Conservation (phyloP, 805 yeast genomes). For the Teunomyces pallodes region DNA sequence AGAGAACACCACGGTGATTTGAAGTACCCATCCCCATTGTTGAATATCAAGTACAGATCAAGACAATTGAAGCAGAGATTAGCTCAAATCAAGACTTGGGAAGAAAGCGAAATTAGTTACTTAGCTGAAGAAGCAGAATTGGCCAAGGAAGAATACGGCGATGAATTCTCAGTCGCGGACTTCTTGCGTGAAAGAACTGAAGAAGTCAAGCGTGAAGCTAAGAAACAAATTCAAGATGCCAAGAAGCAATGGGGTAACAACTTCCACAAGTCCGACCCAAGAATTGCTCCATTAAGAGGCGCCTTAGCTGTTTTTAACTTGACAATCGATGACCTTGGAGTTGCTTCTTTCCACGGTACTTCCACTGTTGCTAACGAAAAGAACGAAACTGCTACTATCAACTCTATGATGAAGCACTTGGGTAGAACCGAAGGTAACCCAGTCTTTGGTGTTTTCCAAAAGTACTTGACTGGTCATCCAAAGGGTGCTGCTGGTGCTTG, state of each 20-base stretch:
- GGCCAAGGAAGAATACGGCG: slow-evolving; percentile 50
- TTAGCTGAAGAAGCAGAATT: slow-evolving; percentile 69
- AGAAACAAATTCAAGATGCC: slow-evolving; percentile 81
- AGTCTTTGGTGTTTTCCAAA: slow-evolving; percentile 97
- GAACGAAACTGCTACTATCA: slow-evolving; percentile 91
- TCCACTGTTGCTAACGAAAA: slow-evolving; percentile 98
- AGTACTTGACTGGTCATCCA: slow-evolving; percentile 98
- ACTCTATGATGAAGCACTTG: slow-evolving; percentile 89
- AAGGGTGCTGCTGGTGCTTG: slow-evolving; percentile 99
- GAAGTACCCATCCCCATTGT: slow-evolving; percentile 74
- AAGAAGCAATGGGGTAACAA: slow-evolving; percentile 94
- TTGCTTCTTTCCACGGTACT: slow-evolving; percentile 99
- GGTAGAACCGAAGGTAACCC: slow-evolving; percentile 99
- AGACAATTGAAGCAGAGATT: slow-evolving; percentile 84
- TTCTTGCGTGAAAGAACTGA: slow-evolving; percentile 82
- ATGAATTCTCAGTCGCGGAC: slow-evolving; percentile 40
- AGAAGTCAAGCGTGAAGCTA: slow-evolving; percentile 82
- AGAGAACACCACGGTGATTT: slow-evolving; percentile 83
- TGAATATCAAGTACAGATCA: slow-evolving; percentile 89
- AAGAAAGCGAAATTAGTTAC: slow-evolving; percentile 71
- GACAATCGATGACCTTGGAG: slow-evolving; percentile 91
- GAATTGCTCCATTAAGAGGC: slow-evolving; percentile 96
- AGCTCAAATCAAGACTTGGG: slow-evolving; percentile 77
- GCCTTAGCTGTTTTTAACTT: slow-evolving; percentile 92
- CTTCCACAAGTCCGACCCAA: slow-evolving; percentile 85